Conservation (phyloP, 177 flowering plant genomes). For the Vitis hybrid region DNA sequence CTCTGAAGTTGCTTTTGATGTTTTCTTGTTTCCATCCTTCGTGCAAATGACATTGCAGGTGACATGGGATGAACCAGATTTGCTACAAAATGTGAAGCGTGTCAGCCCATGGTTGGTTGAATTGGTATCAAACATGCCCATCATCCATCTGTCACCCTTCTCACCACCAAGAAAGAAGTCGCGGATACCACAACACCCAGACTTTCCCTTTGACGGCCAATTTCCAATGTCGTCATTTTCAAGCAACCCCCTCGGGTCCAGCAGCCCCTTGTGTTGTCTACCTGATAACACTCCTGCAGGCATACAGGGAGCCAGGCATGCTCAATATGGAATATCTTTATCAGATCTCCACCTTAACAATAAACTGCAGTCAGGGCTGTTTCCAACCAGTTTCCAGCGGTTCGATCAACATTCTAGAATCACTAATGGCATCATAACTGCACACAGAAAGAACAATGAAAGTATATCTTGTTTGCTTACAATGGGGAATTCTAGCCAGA, state of each 20-base stretch:
- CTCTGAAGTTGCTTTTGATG: neutral
- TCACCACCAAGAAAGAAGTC: conserved; percentile 82
- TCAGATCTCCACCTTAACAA: conserved; percentile 68
- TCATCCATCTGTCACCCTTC: conserved; percentile 71
- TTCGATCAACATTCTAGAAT: conserved; percentile 39
- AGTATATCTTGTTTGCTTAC: conserved; percentile 69
- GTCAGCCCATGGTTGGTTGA: conserved; percentile 97
- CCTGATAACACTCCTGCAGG: conserved; percentile 83
- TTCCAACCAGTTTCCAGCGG: conserved; percentile 47
- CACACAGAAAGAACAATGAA: conserved; percentile 32
- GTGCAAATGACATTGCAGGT: conserved; percentile 45
- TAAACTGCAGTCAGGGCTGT: conserved; percentile 66
- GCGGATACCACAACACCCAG: conserved; percentile 59
- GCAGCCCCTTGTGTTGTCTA: conserved; percentile 70
- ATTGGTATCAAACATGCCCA: conserved; percentile 77
- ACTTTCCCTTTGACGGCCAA: conserved; percentile 64
- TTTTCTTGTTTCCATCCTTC: neutral
- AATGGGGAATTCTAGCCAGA: conserved; percentile 55
- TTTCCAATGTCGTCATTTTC: conserved; percentile 56
- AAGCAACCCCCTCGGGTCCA: conserved; percentile 70
- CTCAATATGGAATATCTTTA: conserved; percentile 76
- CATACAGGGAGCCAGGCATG: conserved; percentile 99
- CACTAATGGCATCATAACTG: conserved; percentile 24
- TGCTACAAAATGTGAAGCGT: conserved; percentile 87
- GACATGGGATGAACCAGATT: conserved; percentile 95